Conservation (phyloP, 1,284 basidiomycete genomes). For the Tremellales sp. region DNA sequence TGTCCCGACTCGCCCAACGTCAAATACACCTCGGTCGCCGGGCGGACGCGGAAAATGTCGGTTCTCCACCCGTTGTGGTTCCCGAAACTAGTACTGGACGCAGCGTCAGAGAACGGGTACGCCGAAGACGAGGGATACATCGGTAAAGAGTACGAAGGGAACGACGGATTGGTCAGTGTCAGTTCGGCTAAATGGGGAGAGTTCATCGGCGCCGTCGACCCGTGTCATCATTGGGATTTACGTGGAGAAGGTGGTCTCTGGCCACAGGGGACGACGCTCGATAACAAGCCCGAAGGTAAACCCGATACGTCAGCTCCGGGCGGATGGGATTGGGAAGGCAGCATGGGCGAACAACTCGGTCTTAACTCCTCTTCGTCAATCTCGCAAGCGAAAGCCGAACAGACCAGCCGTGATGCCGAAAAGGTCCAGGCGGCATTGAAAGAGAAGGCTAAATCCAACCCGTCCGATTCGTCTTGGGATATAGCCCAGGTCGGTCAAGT, state of each 20-base stretch:
- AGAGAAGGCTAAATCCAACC: not conserved
- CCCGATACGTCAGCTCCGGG: slow-evolving; percentile 15
- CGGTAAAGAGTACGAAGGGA: slow-evolving; percentile 65
- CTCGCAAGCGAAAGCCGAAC: not conserved
- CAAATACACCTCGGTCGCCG: slow-evolving; percentile 88
- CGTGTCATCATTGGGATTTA: slow-evolving; percentile 95
- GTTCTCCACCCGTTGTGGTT: slow-evolving; percentile 96
- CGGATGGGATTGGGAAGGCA: slow-evolving; percentile 21
- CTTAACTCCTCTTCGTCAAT: slow-evolving; percentile 20
- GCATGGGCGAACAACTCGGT: slow-evolving; percentile 11
- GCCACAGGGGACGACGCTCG: slow-evolving; percentile 31
- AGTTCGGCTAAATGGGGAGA: slow-evolving; percentile 89
- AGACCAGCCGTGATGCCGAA: not conserved
- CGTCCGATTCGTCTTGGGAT: slow-evolving; percentile 27
- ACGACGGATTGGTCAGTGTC: slow-evolving; percentile 90
- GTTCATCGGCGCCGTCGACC: slow-evolving; percentile 84
- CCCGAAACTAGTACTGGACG: slow-evolving; percentile 87
- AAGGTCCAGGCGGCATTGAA: not conserved
- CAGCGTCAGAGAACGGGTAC: slow-evolving; percentile 52
- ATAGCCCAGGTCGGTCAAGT: slow-evolving; percentile 46
- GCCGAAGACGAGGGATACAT: slow-evolving; percentile 55
- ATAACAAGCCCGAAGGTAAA: slow-evolving; percentile 26
- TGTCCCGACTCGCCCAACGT: slow-evolving; percentile 82
- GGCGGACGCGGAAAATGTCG: slow-evolving; percentile 63
- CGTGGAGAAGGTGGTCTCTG: slow-evolving; percentile 64